phyloP scores from a whole-genome alignment of 2,329 filamentous ascomycete genomes.

The Fusarium stilboides region DNA sequence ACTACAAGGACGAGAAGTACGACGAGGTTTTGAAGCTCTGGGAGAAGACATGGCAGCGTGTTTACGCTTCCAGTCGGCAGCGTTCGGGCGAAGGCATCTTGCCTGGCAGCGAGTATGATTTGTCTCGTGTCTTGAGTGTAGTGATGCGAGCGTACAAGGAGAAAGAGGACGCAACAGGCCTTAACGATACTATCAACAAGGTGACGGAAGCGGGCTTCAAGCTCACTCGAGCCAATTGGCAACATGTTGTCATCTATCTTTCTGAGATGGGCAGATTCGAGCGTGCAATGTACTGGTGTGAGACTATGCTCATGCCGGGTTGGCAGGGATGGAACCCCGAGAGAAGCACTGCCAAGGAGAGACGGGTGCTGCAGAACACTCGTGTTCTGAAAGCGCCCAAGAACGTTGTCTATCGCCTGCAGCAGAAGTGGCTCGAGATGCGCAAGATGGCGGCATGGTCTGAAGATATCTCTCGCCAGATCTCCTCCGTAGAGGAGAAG shows the following conservation, averaged over 20 bases:
- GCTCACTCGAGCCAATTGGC: slow-evolving; percentile 85
- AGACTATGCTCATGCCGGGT: slow-evolving; percentile 81
- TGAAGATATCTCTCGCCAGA: slow-evolving; percentile 58
- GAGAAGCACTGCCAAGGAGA: slow-evolving; percentile 46
- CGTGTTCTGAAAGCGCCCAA: slow-evolving; percentile 53
- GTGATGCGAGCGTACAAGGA: slow-evolving; percentile 64
- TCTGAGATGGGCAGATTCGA: slow-evolving; percentile 71
- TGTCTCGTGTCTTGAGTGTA: slow-evolving; percentile 64
- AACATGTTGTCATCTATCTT: slow-evolving; percentile 79
- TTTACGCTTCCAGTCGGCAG: slow-evolving; percentile 56
- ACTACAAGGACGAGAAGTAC: slow-evolving; percentile 71
- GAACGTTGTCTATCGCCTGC: slow-evolving; percentile 64
- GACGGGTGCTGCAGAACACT: slow-evolving; percentile 57
- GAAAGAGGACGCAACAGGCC: slow-evolving; percentile 59
- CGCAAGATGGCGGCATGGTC: slow-evolving; percentile 66
- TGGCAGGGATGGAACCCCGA: slow-evolving; percentile 79
- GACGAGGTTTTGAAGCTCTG: slow-evolving; percentile 77
- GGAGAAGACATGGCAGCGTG: slow-evolving; percentile 71
- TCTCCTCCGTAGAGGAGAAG: slow-evolving; percentile 56
- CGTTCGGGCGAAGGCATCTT: slow-evolving; percentile 55
- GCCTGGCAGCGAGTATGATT: slow-evolving; percentile 66
- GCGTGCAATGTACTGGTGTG: slow-evolving; percentile 81
- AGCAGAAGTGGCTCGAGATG: slow-evolving; percentile 66
- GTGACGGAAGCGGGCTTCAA: slow-evolving; percentile 78
- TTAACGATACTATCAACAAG: slow-evolving; percentile 67